Conservation (phyloP, 2,329 filamentous ascomycete species). For the Diaporthe ilicicola region DNA sequence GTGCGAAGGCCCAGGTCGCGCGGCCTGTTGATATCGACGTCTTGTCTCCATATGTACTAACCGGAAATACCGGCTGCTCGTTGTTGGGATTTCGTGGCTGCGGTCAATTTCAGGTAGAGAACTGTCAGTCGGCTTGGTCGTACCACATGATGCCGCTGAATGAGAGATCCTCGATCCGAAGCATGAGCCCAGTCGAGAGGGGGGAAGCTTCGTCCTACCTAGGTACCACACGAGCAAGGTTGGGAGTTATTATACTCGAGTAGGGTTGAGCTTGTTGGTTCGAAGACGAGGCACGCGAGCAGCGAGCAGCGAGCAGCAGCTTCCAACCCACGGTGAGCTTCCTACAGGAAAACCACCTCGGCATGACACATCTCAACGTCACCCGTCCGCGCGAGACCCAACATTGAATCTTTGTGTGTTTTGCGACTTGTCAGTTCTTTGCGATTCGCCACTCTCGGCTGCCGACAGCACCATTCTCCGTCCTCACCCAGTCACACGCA, state of each 20-base stretch:
- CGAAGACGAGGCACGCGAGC: too few species aligned
- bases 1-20: neutral
- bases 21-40: neutral
- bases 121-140: neutral
- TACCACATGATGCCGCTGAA: neutral
- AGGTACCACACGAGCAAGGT: neutral
- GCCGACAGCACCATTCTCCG: neutral
- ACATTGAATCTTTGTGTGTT: neutral
- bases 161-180: neutral
- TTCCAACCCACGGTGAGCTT: too few species aligned
- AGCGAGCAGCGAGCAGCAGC: neutral
- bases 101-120: neutral
- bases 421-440: neutral
- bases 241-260: neutral
- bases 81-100: neutral
- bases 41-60: neutral
- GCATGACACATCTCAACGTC: neutral
- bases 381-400: neutral
- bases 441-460: neutral
- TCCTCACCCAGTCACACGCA: neutral
- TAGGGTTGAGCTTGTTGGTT: too few species aligned
- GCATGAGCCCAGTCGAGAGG: neutral
- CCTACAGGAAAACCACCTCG: neutral
- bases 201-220: neutral
- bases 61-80: neutral